A percentile compares a stretch with the other conserved stretches of the same genome.
These are phyloP conservation scores for Penicillium macrosclerotiorum DNA, from an alignment of 495 filamentous ascomycete species.

Conservation along the genomic window DNA sequence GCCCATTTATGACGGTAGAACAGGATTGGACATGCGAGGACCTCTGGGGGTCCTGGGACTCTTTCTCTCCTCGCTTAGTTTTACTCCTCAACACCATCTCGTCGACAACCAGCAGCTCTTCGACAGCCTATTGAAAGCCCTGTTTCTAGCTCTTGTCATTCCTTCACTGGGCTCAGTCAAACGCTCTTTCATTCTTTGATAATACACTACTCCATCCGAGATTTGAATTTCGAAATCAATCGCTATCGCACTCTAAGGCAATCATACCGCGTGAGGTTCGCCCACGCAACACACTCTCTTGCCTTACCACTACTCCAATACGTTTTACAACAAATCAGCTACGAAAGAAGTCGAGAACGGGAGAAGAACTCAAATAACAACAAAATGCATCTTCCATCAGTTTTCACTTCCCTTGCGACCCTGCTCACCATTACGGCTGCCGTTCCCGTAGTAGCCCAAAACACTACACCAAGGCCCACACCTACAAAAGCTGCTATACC, in stretches of 20 bases:
- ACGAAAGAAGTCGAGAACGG: too few relatives aligned
- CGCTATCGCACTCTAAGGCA: neutral
- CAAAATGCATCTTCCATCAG: conserved; percentile 12
- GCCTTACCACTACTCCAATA: too few relatives aligned
- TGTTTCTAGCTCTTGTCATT: conserved; percentile 22
- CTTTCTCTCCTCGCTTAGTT: neutral
- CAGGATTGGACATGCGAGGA: too few relatives aligned
- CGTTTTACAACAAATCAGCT: too few relatives aligned
- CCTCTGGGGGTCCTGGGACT: neutral
- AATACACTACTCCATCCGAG: neutral
- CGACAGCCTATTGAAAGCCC: too few relatives aligned
- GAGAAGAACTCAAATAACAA: conserved; percentile 1
- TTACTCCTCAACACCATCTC: neutral
- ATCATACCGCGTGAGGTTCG: neutral
- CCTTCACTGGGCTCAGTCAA: conserved; percentile 9
- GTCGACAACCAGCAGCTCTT: conserved; percentile 9
- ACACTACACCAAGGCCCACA: conserved; percentile 3
- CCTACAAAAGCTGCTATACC: neutral
- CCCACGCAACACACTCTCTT: neutral
- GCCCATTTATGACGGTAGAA: neutral
- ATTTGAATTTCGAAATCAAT: neutral
- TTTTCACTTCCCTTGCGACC: conserved; percentile 8
- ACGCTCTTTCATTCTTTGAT: conserved; percentile 14
- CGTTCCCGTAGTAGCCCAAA: conserved; percentile 7
- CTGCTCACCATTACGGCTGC: conserved; percentile 11